A percentile compares a stretch with the other conserved stretches of the same genome.
phyloP scores from a whole-genome alignment of 2,329 filamentous ascomycete species.

The Epichloe sp. region DNA sequence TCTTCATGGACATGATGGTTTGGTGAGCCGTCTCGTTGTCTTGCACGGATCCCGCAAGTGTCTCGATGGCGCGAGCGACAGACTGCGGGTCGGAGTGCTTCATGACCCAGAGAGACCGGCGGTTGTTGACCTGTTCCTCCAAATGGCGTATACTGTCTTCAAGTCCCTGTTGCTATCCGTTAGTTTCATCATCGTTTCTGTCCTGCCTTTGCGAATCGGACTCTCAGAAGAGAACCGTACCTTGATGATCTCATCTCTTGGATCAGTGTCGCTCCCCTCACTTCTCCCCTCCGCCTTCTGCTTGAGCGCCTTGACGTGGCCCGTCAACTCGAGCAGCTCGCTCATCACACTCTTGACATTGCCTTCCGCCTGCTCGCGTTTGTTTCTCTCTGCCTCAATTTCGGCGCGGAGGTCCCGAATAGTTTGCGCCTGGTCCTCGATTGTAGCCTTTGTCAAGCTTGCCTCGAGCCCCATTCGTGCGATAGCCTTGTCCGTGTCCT shows the following conservation, averaged over 20 bases:
- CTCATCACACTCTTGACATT: constrained; percentile 14
- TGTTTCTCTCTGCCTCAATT: constrained; percentile 18
- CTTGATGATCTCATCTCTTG: constrained; percentile 17
- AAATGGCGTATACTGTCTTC: constrained; percentile 20
- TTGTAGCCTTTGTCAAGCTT: constrained; percentile 21
- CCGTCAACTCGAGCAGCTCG: constrained; percentile 2
- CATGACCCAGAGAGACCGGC: constrained; percentile 23
- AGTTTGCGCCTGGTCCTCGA: constrained; percentile 20
- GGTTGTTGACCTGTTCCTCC: constrained; percentile 23
- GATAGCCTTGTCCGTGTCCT: constrained; percentile 25
- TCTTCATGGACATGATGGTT: constrained; percentile 15
- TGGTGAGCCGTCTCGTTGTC: constrained; percentile 15
- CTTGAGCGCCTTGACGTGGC: constrained; percentile 18
- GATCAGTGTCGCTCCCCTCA: constrained; percentile 10
- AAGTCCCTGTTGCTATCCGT: constrained; percentile 13
- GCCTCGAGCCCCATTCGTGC: constrained; percentile 26
- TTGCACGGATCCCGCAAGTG: constrained; percentile 16
- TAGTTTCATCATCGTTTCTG: neutral
- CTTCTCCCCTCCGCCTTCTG: constrained; percentile 11
- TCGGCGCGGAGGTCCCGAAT: constrained; percentile 20
- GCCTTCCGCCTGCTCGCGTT: constrained; percentile 16
- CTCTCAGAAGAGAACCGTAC: constrained; percentile 8
- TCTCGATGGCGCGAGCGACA: constrained; percentile 20
- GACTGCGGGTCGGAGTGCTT: constrained; percentile 19
- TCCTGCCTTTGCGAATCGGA: too few species aligned